Conservation (phyloP, 2,329 filamentous ascomycete genomes). For the Alternaria sp. region DNA sequence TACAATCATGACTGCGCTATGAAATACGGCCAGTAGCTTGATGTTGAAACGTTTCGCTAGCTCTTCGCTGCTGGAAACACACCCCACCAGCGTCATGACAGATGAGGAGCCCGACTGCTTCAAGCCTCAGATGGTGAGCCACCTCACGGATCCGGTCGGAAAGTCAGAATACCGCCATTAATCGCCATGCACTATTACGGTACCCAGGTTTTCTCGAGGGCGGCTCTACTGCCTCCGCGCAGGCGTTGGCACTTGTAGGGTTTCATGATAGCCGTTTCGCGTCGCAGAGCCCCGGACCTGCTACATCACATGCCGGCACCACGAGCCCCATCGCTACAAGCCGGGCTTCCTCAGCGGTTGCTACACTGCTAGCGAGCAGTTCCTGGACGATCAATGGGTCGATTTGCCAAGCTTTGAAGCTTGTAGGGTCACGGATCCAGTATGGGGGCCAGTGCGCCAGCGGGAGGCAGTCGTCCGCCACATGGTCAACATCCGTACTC, state of each 20-base stretch:
- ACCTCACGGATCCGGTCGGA: slow-evolving; percentile 34
- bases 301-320: slow-evolving; percentile 45
- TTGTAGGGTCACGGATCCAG: slow-evolving; percentile 40
- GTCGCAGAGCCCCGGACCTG: slow-evolving; percentile 49
- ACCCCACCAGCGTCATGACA: slow-evolving; percentile 16
- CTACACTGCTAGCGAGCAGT: slow-evolving; percentile 31
- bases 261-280: slow-evolving; percentile 44
- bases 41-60: slow-evolving; percentile 33
- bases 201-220: slow-evolving; percentile 20
- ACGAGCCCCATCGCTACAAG: slow-evolving; percentile 31
- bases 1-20: background rate
- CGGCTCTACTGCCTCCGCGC: slow-evolving; percentile 43
- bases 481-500: slow-evolving; percentile 45
- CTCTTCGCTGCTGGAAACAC: slow-evolving; percentile 17
- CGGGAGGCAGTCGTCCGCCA: slow-evolving; percentile 43
- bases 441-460: slow-evolving; percentile 38
- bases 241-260: slow-evolving; percentile 39
- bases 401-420: slow-evolving; percentile 40
- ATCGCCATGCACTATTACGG: slow-evolving; percentile 31
- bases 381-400: slow-evolving; percentile 39
- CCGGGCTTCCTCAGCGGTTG: slow-evolving; percentile 36
- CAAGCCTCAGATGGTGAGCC: slow-evolving; percentile 27
- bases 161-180: slow-evolving; percentile 36
- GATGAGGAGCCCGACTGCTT: slow-evolving; percentile 18
- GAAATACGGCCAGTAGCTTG: slow-evolving; percentile 13